Evolutionary conservation across 345 rosid species (phyloP), one percentile per base, ranked within the genome.

Genomic region (Psidium friedrichsthalianum): DNA sequence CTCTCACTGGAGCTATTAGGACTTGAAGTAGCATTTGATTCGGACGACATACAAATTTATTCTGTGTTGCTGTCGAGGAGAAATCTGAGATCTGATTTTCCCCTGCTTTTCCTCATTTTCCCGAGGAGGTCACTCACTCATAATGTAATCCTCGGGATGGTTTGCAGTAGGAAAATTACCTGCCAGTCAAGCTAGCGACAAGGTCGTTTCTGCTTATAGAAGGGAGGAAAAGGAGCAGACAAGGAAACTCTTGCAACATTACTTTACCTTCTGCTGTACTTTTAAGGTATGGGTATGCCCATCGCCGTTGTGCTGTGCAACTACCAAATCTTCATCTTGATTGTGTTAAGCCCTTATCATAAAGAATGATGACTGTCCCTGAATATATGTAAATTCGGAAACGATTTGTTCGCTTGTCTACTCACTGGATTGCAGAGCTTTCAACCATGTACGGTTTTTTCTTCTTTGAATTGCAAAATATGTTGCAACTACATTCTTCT

Each of bases 101-200:
- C 44, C 80, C 80, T 69, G 3, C 80, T 69, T 69, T 4, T 74
- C n/a, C 80, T 64, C 57, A 53, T 64, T 64, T 42, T 32, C 47
- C 47, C 36, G 80, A 8, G 78, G 78, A 69, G 47, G 13, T 36
- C 18, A 69, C 80, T 69, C 80, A 5, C 47, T 69, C 80, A 69
- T 47, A 14, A 82, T 82, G 22, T 20, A 53, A 51, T 82, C 36
- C 32, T 49, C 15, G 84, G 58, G 84, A 27, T 69, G 24, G 21
- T 86, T 56, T 90, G 90, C 91, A 95, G 96, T 94, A 89, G 98
- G 98, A 87, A 95, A 90, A 85, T 83, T 95, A 57, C 96, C 95
- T 0, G 98, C 91, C 15, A 91, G 86, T 89, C 92, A 86, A 88
- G 98, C 95, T 83, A 95, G 85, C 87, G 83, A 58, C 18, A 90